Evolutionary conservation across 2,329 filamentous ascomycete genomes (phyloP).

Genomic region (Ascochyta rabiei): DNA sequence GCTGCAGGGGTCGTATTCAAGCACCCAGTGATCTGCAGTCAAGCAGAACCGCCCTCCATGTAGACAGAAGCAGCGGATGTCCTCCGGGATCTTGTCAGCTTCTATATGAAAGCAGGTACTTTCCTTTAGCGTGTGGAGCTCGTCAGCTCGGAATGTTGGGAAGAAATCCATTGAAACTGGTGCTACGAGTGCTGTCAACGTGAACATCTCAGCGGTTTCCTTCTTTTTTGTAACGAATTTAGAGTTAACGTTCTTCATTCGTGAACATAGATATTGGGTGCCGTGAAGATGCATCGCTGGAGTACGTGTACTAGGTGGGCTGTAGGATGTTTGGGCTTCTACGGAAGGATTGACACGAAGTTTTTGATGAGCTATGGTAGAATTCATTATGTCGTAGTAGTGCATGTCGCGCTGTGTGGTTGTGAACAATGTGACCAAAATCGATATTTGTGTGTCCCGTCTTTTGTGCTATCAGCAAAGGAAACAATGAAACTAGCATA

Average conservation of each 20-base stretch:
- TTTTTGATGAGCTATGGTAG: not conserved
- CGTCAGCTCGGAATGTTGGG: not conserved
- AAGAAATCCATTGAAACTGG: conserved; percentile 1
- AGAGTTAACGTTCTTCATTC: not conserved
- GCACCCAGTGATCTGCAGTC: conserved; percentile 4
- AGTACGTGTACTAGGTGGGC: not conserved
- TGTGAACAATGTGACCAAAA: too few species aligned
- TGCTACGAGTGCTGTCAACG: conserved; percentile 5
- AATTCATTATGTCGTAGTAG: not conserved
- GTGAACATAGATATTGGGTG: not conserved
- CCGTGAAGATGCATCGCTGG: not conserved
- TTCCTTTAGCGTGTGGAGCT: not conserved
- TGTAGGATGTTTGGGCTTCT: not conserved
- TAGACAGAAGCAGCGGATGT: conserved; percentile 3
- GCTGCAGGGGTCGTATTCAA: conserved; percentile 7
- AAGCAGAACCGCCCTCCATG: conserved; percentile 2
- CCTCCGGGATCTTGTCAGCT: not conserved
- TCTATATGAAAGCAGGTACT: not conserved
- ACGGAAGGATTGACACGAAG: not conserved
- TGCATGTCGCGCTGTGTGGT: not conserved
- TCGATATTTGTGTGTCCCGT: too few species aligned
- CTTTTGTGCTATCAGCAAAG: too few species aligned
- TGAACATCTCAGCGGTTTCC: not conserved
- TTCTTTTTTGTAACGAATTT: not conserved
- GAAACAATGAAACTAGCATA: too few species aligned